Base-by-base conservation (phyloP, 1,139 yeast genomes). In the Zygotorulaspora mrakii region DNA sequence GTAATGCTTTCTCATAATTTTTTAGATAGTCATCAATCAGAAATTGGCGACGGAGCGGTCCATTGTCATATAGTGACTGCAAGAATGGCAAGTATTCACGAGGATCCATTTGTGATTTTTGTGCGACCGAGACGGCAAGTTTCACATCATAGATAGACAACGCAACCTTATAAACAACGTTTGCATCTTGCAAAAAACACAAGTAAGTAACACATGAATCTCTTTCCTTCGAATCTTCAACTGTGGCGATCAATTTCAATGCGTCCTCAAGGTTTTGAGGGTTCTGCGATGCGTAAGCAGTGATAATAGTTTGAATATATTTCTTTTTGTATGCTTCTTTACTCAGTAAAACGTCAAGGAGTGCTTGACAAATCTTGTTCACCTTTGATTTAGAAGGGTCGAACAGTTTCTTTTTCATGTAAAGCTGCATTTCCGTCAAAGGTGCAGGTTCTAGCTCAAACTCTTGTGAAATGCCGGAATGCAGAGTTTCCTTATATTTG, bases 51-150 rank as follows among this genome's bases (percentile, higher is more conserved):
- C 95, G 76, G 37, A 78, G 64, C 13, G 77, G 79, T 1, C 75
- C 69, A 60, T 82, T 84, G 25, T 76, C 75, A 51, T 86, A 84
- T 42, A 94, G 69, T 40, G 78, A 74, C 56, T 88, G 95, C 51
- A 94, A 70, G 62, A 91, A 94, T 37, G 98, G 96, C 39, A 94
- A 67, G 56, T 91, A 94, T 62, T 94, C 99, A 57, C 89, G 87
- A 18, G 99, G 99, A 66, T 94, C 99, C 72, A 83, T 88, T 63
- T 91, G 97, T 0, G 96, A 88, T 58, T 88, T 91, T 61, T 94
- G 97, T 0, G 98, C 98, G 49, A 94, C 80, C 9, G 76, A 72
- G 44, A 94, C 70, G 0, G 98, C 77, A 50, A 89, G 68, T 45
- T 80, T 80, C 29, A 94, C 80, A 61, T 91, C 85, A 57, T 94